Evolutionary conservation across 345 rosid species (phyloP), one percentile per base, ranked within the genome.

Genomic region (Eucalyptus rudis): DNA sequence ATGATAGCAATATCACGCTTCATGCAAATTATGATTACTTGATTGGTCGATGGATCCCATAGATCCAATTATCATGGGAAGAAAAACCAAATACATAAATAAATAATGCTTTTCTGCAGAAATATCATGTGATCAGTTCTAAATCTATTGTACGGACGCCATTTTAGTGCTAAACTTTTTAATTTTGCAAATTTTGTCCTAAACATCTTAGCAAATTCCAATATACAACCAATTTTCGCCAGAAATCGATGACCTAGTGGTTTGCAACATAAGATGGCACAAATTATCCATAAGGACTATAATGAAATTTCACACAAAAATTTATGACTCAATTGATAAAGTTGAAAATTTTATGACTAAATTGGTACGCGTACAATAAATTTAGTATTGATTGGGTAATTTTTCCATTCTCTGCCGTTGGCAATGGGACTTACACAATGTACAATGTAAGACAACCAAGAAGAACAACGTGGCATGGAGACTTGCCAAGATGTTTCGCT

Each of bases 171-270:
- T 54, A 54, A 54, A 54, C 5, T 54, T 54, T 54, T 54, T 9
- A 0, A 54, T 54, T 54, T 54, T 54, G 11, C 27, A 0, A 54
- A 54, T 0, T 54, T 54, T 3, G 5, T 54, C 5, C 27, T 1
- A 54, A 54, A 20, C 59, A 54, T 54, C 59, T 54, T 54, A 54
- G 10, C 10, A 8, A 54, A 54, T 54, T 54, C 59, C 25, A 54
- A 22, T 54, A 7, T 54, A 54, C 12, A 8, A 0, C 25, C 12
- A 22, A 54, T 54, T 54, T 54, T 19, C 0, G 0, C 58, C 2
- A 54, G 5, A 54, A n/a, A 54, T 54, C 11, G 2, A 8, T 54
- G 10, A 54, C 25, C 0, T 20, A 0, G 1, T 0, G 0, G 27
- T 22, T 54, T 54, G 27, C 3, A 2, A 54, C 5, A 9, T 54